A percentile compares a stretch with the other conserved stretches of the same genome.
phyloP scores from a whole-genome alignment of 306 rosid species.

The Macrotyloma uniflorum region DNA sequence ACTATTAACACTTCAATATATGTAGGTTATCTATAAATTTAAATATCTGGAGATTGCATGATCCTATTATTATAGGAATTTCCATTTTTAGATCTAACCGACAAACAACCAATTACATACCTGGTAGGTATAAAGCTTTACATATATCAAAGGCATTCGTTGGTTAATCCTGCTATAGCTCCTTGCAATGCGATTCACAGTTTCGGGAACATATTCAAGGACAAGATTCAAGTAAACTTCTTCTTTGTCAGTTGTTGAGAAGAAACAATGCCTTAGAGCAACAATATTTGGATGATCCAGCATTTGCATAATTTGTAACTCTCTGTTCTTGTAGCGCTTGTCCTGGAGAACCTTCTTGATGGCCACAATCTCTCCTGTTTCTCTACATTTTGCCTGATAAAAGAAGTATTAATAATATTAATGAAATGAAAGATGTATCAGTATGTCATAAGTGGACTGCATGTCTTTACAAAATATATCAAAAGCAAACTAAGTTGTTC shows the following conservation, averaged over 20 bases:
- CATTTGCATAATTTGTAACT: constrained; percentile 98
- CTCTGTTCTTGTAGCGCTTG: constrained; percentile 98
- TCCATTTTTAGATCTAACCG: neutral
- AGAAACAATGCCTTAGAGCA: constrained; percentile 88
- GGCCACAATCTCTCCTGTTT: constrained; percentile 97
- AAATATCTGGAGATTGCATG: neutral
- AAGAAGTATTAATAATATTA: too few relatives aligned
- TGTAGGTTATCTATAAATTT: neutral
- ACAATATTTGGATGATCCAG: constrained; percentile 97
- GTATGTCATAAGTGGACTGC: neutral
- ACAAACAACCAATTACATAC: constrained; percentile 46
- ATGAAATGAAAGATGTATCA: constrained; percentile 9
- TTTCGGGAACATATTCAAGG: constrained; percentile 95
- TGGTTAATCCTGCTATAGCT: constrained; percentile 89
- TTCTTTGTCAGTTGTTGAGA: constrained; percentile 91
- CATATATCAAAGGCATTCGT: constrained; percentile 94
- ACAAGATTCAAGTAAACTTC: constrained; percentile 95
- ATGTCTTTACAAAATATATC: constrained; percentile 10
- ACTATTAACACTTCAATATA: neutral
- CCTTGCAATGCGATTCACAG: constrained; percentile 86
- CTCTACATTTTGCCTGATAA: constrained; percentile 93
- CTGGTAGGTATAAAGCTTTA: constrained; percentile 96
- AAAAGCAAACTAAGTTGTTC: constrained; percentile 19
- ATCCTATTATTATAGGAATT: constrained; percentile 7
- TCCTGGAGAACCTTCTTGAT: constrained; percentile 99